A percentile compares a stretch with the other conserved stretches of the same genome.
These are phyloP conservation scores for Glonium stellatum DNA, from an alignment of 495 filamentous ascomycete genomes.

Conservation along the genomic window DNA sequence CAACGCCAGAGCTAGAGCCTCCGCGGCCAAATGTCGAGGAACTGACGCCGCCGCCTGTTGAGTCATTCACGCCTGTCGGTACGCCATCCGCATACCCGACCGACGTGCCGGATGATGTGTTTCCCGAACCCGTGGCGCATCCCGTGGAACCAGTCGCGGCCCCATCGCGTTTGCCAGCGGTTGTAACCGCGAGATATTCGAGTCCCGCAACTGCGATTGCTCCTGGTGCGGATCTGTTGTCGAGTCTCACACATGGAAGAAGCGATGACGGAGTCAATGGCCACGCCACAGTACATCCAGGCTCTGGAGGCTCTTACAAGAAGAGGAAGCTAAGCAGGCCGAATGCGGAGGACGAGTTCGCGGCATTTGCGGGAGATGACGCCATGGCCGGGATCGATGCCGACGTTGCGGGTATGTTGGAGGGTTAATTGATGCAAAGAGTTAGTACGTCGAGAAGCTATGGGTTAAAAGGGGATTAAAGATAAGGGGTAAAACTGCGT, in stretches of 20 bases:
- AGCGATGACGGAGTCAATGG: constrained; percentile 7
- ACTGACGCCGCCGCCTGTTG: constrained; percentile 28
- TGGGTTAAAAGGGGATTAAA: background rate
- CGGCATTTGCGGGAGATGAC: constrained; percentile 58
- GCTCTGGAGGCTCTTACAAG: constrained; percentile 39
- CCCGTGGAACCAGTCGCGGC: constrained; percentile 15
- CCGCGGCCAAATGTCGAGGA: constrained; percentile 18
- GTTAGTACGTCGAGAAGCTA: background rate
- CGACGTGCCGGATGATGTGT: constrained; percentile 18
- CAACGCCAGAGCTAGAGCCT: constrained; percentile 3
- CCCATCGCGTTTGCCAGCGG: constrained; percentile 1
- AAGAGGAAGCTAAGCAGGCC: constrained; percentile 60
- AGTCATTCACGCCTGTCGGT: constrained; percentile 27
- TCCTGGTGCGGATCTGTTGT: constrained; percentile 14
- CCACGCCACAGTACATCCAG: background rate
- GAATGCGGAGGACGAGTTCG: constrained; percentile 60
- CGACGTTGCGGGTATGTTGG: constrained; percentile 28
- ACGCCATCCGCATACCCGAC: constrained; percentile 6
- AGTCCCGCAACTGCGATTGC: background rate
- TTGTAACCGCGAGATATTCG: background rate
- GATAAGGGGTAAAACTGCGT: too few relatives aligned
- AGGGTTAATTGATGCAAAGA: background rate
- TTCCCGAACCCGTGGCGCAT: constrained; percentile 1
- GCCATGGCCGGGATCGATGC: constrained; percentile 50
- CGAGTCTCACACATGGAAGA: constrained; percentile 7